phyloP scores from a whole-genome alignment of 2,329 filamentous ascomycete genomes.

The Fragosphaeria purpurea region DNA sequence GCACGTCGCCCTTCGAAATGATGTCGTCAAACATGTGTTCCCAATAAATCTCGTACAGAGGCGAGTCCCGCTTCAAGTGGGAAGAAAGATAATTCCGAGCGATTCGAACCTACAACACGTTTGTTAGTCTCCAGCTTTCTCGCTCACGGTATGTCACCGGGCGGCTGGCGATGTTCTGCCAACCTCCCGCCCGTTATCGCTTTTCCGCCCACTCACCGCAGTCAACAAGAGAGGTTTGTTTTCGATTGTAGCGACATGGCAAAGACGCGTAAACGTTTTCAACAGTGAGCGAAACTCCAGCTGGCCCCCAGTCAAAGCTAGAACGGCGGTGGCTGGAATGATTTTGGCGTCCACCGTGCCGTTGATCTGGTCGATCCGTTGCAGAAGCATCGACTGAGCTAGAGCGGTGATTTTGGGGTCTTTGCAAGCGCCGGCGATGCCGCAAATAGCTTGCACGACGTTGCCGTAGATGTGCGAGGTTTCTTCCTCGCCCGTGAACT shows the following conservation, averaged over 20 bases:
- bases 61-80: conserved; percentile 57
- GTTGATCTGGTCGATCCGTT: conserved; percentile 84
- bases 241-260: conserved; percentile 61
- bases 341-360: conserved; percentile 73
- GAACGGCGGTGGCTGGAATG: conserved; percentile 66
- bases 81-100: conserved; percentile 71
- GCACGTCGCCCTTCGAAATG: conserved; percentile 80
- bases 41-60: conserved; percentile 74
- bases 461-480: conserved; percentile 68
- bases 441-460: conserved; percentile 89
- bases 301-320: conserved; percentile 68
- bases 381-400: conserved; percentile 90
- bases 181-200: too few species aligned
- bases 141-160: too few species aligned
- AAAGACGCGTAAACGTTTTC: conserved; percentile 69
- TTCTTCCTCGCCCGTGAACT: conserved; percentile 67
- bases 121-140: too few species aligned
- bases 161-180: too few species aligned
- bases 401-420: conserved; percentile 90
- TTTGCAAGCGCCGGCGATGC: conserved; percentile 69
- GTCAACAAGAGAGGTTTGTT: conserved; percentile 57
- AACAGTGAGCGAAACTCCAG: conserved; percentile 79
- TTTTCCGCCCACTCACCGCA: conserved; percentile 46
- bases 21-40: conserved; percentile 76
- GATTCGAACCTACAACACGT: conserved; percentile 47